phyloP scores from a whole-genome alignment of 2,329 filamentous ascomycete genomes.

The Fusarium nematophilum region DNA sequence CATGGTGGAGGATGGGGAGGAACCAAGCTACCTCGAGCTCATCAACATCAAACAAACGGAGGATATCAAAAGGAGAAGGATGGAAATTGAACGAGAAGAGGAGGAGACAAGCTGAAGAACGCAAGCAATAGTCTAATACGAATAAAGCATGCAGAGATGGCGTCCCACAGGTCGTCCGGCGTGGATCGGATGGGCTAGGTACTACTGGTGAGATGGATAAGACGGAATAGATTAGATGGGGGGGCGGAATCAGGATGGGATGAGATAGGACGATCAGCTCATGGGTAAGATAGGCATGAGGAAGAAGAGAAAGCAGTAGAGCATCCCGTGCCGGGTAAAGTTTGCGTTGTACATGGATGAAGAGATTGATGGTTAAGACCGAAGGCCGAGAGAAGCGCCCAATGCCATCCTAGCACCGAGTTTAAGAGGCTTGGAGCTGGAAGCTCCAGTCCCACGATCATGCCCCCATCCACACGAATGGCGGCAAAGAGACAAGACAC shows the following conservation, averaged over 20 bases:
- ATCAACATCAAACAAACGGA: slow-evolving; percentile 1
- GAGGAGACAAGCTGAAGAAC: slow-evolving; percentile 3
- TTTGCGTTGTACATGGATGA: slow-evolving; percentile 13
- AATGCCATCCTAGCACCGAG: not conserved
- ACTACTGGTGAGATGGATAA: slow-evolving; percentile 9
- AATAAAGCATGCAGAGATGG: slow-evolving; percentile 4
- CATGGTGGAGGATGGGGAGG: slow-evolving; percentile 24
- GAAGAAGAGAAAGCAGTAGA: slow-evolving; percentile 1
- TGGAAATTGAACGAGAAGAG: slow-evolving; percentile 2
- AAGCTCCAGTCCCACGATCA: slow-evolving; percentile 2
- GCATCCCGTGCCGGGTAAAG: slow-evolving; percentile 2
- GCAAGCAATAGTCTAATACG: not conserved
- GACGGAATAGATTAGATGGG: slow-evolving; percentile 27
- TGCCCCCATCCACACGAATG: too few relatives aligned
- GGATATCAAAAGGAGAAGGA: slow-evolving; percentile 1
- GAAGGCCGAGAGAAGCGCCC: slow-evolving; percentile 16
- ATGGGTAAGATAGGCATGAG: slow-evolving; percentile 1
- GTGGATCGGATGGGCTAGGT: slow-evolving; percentile 7
- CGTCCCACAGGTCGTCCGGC: slow-evolving; percentile 5
- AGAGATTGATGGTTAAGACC: slow-evolving; percentile 9
- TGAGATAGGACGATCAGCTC: slow-evolving; percentile 21
- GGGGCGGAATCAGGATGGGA: not conserved
- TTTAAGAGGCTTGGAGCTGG: not conserved
- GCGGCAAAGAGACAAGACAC: too few relatives aligned
- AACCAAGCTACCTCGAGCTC: slow-evolving; percentile 13